Evolutionary conservation across 345 rosid species (phyloP), one percentile per base, ranked within the genome.

Genomic region (Hibiscus trionum): DNA sequence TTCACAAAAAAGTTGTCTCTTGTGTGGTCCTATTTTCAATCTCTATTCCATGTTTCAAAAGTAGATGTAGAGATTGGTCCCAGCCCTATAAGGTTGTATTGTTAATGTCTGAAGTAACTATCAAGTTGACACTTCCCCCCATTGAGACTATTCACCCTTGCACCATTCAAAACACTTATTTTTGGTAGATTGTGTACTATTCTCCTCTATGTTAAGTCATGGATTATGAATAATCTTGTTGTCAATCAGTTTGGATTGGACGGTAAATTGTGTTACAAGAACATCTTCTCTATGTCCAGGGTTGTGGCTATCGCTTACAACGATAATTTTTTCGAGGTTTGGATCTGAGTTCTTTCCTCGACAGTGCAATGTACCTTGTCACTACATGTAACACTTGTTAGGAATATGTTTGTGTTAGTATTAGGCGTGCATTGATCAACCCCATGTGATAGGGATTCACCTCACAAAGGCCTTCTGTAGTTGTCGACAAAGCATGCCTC

Each of bases 401-500:
- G 44, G 44, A 39, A 7, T 10, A 39, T 39, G 44, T 35, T 5
- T 4, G 37, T 39, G 10, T 8, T 39, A 39, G 2, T 39, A 39
- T 39, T 39, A 55, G 77, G 77, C 84, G 76, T 77, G 84, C 83
- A 80, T 77, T 73, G 33, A 72, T 64, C 77, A 17, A 64, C 73
- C 82, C 80, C 80, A 82, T 79, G 82, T 81, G 86, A 79, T 63
- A 73, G 52, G 75, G 75, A 72, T 74, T 81, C 70, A 76, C 67
- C 37, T 44, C 55, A 17, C 60, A 53, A 31, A 72, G 72, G 57
- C 66, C 77, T 85, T 82, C 80, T 71, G 82, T 79, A 81, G 83
- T 69, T 81, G 88, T 79, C 82, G 80, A 82, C 82, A 85, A 82
- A 85, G 86, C 86, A 81, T 27, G 77, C 72, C 77, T 69, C 55